Base-by-base conservation (phyloP, 1,284 basidiomycete genomes). In the Cryptococcus hybrid region DNA sequence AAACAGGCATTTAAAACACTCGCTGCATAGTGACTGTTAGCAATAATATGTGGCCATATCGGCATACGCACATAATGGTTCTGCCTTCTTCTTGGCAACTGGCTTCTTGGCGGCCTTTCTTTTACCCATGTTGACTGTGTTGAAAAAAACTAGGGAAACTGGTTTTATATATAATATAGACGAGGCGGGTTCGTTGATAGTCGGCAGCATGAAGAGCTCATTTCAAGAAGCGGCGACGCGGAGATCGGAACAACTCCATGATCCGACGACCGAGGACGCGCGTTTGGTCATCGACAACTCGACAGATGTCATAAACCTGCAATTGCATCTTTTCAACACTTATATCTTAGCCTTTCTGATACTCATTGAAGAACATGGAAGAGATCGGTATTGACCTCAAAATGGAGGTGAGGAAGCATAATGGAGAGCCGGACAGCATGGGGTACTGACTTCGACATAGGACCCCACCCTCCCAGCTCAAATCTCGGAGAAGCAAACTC, bases 381-480 rank as follows among this genome's bases (percentile, higher is more conserved):
- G 78, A 81, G 60, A 78, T 81, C 24, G 81, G 80, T 35, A 94
- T 94, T 69, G 88, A 92, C 70, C 85, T 93, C 37, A 85, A 88
- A 77, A 87, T 88, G 72, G 86, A 88, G 83, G 92, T 91, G 60
- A 69, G 85, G 78, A 46, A 15, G 49, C 44, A 9, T 38, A 18
- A 11, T 15, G 5, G 18, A 39, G 37, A 39, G 2, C 36, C 9
- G 11, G 37, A 11, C 40, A 11, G n/a, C 34, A 13, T n/a, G n/a
- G 34, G 8, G 38, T 15, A 37, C 39, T 50, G 47, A 34, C 34
- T 43, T 18, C 43, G 8, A 24, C 15, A 35, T 71, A 95, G 92
- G 93, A 95, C 73, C 91, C 90, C 39, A 90, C 92, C 38, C 91
- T 95, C 74, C 88, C 90, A 62, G 85, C 89, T 4, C 88, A 91